Evolutionary conservation across 805 yeast genomes (phyloP).

Genomic region (Priceomyces castillae): DNA sequence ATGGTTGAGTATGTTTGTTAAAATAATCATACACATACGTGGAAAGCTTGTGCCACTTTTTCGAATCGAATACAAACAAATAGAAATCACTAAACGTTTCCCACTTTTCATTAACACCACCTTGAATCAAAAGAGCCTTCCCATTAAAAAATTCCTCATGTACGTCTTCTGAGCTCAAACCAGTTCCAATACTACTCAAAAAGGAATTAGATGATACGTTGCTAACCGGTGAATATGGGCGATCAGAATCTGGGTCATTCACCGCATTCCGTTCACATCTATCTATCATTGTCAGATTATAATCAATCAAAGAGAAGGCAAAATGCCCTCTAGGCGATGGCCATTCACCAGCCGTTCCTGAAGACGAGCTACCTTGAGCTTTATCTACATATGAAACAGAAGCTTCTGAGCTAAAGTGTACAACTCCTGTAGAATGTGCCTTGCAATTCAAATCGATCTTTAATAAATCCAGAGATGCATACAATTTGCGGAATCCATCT

Average conservation of each 20-base stretch:
- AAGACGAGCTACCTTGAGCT: background rate
- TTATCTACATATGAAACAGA: constrained; percentile 9
- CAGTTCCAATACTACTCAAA: background rate
- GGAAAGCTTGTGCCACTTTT: constrained; percentile 31
- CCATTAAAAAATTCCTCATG: constrained; percentile 22
- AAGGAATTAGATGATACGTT: background rate
- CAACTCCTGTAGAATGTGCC: constrained; percentile 5
- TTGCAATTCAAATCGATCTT: constrained; percentile 29
- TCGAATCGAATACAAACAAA: constrained; percentile 30
- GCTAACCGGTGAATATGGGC: constrained; percentile 2
- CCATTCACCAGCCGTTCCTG: constrained; percentile 11
- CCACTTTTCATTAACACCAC: constrained; percentile 34
- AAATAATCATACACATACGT: constrained; percentile 39
- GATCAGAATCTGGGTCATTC: background rate
- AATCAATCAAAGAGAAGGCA: constrained; percentile 31
- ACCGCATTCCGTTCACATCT: constrained; percentile 15
- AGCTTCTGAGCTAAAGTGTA: constrained; percentile 14
- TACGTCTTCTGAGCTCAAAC: constrained; percentile 5
- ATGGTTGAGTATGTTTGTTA: constrained; percentile 22
- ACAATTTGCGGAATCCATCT: constrained; percentile 20
- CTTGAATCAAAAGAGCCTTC: constrained; percentile 36
- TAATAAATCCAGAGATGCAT: constrained; percentile 33
- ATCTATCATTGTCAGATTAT: constrained; percentile 15
- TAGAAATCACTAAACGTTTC: constrained; percentile 33
- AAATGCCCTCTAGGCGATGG: constrained; percentile 42